A percentile compares a stretch with the other conserved stretches of the same genome.
Evolutionary conservation across 148 eudicot species (phyloP).

Genomic region (Cornus florida): DNA sequence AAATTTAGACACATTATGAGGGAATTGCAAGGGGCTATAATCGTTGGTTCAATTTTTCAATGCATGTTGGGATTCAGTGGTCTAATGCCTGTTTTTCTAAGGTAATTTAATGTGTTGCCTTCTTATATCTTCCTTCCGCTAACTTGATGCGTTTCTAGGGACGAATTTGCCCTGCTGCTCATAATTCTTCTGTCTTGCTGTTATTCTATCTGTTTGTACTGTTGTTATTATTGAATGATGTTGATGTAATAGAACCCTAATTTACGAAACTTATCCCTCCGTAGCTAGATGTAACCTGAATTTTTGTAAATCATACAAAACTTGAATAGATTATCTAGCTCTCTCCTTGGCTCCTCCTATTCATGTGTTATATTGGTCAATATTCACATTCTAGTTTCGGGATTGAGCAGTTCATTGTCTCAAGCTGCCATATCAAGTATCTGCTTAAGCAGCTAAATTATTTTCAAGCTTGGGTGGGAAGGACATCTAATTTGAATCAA

Average conservation of each 20-base stretch:
- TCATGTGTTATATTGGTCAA: not conserved
- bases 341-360: not conserved
- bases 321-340: too few species aligned
- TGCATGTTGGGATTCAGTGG: slow-evolving; percentile 88
- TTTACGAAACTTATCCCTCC: not conserved
- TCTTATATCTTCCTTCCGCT: not conserved
- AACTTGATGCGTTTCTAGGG: not conserved
- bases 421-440: not conserved
- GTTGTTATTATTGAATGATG: not conserved
- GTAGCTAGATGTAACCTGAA: not conserved
- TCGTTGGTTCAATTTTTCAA: slow-evolving; percentile 82
- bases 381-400: not conserved
- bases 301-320: not conserved
- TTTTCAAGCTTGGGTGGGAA: not conserved
- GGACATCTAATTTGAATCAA: not conserved
- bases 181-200: not conserved
- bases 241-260: not conserved
- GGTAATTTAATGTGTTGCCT: slow-evolving; percentile 35
- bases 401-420: not conserved
- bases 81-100: slow-evolving; percentile 70
- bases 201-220: not conserved
- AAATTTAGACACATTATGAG: slow-evolving; percentile 94
- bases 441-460: not conserved
- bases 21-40: slow-evolving; percentile 94
- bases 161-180: not conserved